Evolutionary conservation across 2,329 filamentous ascomycete genomes (phyloP).

Genomic region (Paramyrothecium roridum): DNA sequence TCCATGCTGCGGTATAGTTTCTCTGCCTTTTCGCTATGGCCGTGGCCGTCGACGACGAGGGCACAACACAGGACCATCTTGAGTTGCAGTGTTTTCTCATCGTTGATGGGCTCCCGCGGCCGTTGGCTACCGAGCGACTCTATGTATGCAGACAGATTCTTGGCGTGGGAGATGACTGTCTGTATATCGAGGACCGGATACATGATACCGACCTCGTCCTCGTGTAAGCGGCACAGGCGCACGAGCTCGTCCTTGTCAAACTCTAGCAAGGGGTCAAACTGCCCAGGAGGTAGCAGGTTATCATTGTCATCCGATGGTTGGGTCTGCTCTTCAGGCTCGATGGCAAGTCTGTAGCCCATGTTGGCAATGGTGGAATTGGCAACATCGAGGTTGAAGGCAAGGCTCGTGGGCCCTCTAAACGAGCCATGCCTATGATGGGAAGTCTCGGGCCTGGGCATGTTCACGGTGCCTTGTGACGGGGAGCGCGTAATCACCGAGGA

Average conservation of each 20-base stretch:
- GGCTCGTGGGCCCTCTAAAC: constrained; percentile 84
- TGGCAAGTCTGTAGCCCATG: constrained; percentile 75
- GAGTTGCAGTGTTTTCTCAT: constrained; percentile 62
- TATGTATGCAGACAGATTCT: constrained; percentile 68
- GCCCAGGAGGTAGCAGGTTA: constrained; percentile 30
- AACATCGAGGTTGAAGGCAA: constrained; percentile 79
- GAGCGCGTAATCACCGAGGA: constrained; percentile 33
- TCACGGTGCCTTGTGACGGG: constrained; percentile 37
- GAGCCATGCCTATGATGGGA: constrained; percentile 55
- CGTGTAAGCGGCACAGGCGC: constrained; percentile 73
- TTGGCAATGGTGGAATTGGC: constrained; percentile 83
- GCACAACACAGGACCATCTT: constrained; percentile 83
- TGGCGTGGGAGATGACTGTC: constrained; percentile 66
- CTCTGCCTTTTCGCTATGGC: constrained; percentile 71
- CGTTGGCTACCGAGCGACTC: constrained; percentile 43
- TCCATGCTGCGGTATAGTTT: constrained; percentile 76
- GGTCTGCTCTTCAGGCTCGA: constrained; percentile 60
- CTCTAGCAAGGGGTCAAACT: constrained; percentile 73
- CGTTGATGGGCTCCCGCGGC: constrained; percentile 36
- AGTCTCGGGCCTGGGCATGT: constrained; percentile 36
- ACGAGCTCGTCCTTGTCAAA: constrained; percentile 77
- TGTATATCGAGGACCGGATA: constrained; percentile 82
- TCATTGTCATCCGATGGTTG: constrained; percentile 15
- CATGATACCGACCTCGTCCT: constrained; percentile 90
- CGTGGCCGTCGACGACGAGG: constrained; percentile 73